Evolutionary conservation across 441 rosid genomes (phyloP).

Genomic region (Erodium texanum): DNA sequence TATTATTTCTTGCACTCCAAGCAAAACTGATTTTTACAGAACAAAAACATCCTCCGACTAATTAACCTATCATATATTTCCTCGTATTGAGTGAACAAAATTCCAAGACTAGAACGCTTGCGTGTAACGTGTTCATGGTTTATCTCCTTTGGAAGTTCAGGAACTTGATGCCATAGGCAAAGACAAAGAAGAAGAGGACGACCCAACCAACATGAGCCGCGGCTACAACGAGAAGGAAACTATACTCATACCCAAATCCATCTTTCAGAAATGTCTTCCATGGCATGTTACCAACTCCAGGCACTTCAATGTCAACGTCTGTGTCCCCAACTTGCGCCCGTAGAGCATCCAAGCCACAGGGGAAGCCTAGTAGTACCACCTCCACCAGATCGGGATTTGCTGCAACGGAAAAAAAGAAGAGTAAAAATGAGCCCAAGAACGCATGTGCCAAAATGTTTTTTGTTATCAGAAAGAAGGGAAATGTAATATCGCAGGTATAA

Average conservation of each 20-base stretch:
- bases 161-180: conserved; percentile 56
- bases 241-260: conserved; percentile 43
- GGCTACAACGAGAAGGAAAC: conserved; percentile 66
- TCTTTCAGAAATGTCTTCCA: conserved; percentile 42
- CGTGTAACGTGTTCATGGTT: no score
- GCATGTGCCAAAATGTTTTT: no score
- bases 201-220: conserved; percentile 56
- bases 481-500: no score
- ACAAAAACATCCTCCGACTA: no score
- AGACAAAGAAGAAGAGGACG: conserved; percentile 52
- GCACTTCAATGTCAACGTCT: conserved; percentile 30
- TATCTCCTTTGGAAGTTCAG: conserved; percentile 53
- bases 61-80: no score
- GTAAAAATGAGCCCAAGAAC: no score
- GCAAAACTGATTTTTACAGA: no score
- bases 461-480: no score
- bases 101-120: neutral
- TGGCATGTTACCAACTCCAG: conserved; percentile 30
- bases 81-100: no score
- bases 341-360: conserved; percentile 81
- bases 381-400: conserved; percentile 88
- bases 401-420: no score
- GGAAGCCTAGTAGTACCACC: conserved; percentile 87
- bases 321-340: conserved; percentile 67
- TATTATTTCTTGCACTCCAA: no score